These are phyloP conservation scores for Curvularia eragrostidis DNA, from an alignment of 2,329 filamentous ascomycete species.

Conservation along the genomic window DNA sequence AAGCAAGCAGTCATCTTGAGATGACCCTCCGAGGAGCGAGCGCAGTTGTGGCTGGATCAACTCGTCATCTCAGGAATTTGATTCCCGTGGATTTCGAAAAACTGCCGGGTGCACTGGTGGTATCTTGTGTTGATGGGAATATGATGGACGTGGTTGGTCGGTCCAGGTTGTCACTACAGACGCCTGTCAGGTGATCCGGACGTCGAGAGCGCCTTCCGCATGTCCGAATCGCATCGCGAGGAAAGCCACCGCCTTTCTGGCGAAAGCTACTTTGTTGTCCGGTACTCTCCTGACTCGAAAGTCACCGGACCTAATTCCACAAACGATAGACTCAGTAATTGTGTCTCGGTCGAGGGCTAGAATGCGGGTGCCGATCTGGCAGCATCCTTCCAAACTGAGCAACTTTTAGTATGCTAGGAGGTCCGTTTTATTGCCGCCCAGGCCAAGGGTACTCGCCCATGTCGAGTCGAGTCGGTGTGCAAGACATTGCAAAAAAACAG, in stretches of 20 bases:
- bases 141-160: background rate
- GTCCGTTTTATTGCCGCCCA: background rate
- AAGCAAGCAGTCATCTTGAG: background rate
- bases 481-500: background rate
- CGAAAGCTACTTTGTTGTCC: background rate
- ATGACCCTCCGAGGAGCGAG: background rate
- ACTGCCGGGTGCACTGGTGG: background rate
- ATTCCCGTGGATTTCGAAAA: background rate
- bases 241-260: background rate
- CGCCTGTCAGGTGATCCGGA: constrained; percentile 4
- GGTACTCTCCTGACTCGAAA: constrained; percentile 3
- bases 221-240: constrained; percentile 5
- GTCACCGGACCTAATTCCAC: background rate
- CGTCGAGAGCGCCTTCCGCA: constrained; percentile 3
- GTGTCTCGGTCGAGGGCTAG: background rate
- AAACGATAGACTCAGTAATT: background rate
- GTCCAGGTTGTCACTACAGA: background rate
- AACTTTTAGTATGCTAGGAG: background rate
- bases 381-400: background rate
- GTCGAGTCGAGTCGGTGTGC: background rate
- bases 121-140: background rate
- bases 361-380: background rate
- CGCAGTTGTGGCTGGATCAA: background rate
- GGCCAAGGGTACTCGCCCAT: background rate
- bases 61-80: background rate